phyloP scores from a whole-genome alignment of 2,329 filamentous ascomycete species.

The Fusarium torreyae region DNA sequence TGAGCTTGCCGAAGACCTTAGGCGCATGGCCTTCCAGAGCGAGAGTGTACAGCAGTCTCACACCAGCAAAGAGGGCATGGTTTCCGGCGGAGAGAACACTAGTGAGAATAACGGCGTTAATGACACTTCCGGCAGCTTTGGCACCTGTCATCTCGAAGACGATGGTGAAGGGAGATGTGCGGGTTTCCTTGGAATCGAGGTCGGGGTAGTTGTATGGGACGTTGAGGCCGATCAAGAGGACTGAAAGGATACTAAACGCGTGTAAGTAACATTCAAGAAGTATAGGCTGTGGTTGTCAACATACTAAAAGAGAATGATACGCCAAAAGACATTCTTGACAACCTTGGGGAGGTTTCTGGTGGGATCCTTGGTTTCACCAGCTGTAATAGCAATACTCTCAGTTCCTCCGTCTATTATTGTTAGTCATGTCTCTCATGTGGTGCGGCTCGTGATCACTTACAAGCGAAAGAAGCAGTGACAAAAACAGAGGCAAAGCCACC shows the following conservation, averaged over 20 bases:
- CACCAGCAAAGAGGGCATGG: constrained; percentile 56
- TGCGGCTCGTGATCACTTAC: constrained; percentile 52
- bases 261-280: background rate
- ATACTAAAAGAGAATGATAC: constrained; percentile 68
- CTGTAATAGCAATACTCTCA: constrained; percentile 76
- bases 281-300: background rate
- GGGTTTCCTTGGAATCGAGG: constrained; percentile 53
- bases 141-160: constrained; percentile 73
- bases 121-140: constrained; percentile 64
- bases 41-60: constrained; percentile 56
- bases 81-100: constrained; percentile 58
- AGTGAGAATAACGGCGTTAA: constrained; percentile 70
- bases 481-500: constrained; percentile 74
- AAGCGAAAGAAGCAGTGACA: constrained; percentile 71
- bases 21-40: constrained; percentile 68
- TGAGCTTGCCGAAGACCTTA: constrained; percentile 62
- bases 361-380: constrained; percentile 76
- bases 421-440: background rate
- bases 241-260: constrained; percentile 53
- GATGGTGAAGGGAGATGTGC: constrained; percentile 65
- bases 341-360: constrained; percentile 73
- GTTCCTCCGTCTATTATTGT: constrained; percentile 62
- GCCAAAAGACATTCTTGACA: constrained; percentile 77
- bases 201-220: constrained; percentile 67
- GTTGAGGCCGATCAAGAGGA: constrained; percentile 68